These are phyloP conservation scores for Grosmannia serpens DNA, from an alignment of 2,329 filamentous ascomycete genomes.

Conservation along the genomic window DNA sequence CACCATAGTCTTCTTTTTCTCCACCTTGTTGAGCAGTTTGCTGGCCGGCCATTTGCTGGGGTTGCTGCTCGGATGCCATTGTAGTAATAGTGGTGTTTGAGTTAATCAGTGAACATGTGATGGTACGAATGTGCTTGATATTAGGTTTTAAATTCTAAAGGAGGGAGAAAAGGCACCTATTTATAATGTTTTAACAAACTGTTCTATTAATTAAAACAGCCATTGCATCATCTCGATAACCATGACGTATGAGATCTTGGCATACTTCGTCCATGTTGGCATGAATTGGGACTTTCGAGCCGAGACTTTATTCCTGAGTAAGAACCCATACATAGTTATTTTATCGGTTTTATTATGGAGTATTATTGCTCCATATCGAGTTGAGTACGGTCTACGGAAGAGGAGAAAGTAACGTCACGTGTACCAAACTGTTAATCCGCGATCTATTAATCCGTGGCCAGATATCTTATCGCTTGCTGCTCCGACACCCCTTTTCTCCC, in stretches of 20 bases:
- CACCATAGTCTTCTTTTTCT: constrained; percentile 14
- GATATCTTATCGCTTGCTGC: background rate
- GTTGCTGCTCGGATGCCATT: background rate
- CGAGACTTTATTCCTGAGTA: too few relatives aligned
- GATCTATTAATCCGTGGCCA: background rate
- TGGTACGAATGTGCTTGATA: too few relatives aligned
- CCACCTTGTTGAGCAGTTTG: background rate
- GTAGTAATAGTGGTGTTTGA: background rate
- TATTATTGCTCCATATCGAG: too few relatives aligned
- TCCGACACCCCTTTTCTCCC: background rate
- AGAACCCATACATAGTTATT: too few relatives aligned
- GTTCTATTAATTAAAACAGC: background rate
- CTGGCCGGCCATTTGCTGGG: constrained; percentile 1
- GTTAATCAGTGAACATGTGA: too few relatives aligned
- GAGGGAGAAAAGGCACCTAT: background rate
- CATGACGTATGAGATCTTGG: background rate
- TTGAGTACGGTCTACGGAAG: too few relatives aligned
- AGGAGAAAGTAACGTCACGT: too few relatives aligned
- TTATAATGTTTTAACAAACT: background rate
- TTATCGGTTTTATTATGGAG: too few relatives aligned
- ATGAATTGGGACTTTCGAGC: too few relatives aligned
- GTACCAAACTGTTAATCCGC: background rate
- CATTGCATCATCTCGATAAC: background rate
- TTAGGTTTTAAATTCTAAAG: too few relatives aligned
- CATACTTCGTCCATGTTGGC: too few relatives aligned